phyloP scores from a whole-genome alignment of 1,139 yeast species.

The Pneumocystis canis region DNA sequence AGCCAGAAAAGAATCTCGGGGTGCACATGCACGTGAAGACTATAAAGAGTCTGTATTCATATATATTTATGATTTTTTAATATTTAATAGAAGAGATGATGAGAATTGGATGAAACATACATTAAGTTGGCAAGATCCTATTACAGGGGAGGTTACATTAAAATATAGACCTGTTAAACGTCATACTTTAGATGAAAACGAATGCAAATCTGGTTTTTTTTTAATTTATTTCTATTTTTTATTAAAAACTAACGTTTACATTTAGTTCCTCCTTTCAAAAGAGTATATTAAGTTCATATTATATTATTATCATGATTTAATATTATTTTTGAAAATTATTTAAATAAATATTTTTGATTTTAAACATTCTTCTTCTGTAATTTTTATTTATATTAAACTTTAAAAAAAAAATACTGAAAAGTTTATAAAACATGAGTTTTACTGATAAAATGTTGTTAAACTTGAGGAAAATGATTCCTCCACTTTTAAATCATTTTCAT shows the following conservation, averaged over 20 bases:
- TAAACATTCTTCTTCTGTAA: no score
- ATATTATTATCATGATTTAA: neutral
- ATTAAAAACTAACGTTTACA: constrained; percentile 84
- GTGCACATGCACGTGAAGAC: constrained; percentile 99
- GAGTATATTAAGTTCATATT: constrained; percentile 10
- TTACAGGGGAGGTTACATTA: constrained; percentile 59
- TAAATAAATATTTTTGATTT: neutral
- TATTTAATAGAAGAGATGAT: constrained; percentile 60
- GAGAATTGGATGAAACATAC: constrained; percentile 97
- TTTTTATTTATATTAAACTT: neutral
- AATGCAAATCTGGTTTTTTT: constrained; percentile 50
- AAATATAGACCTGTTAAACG: constrained; percentile 77
- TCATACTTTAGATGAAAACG: constrained; percentile 75
- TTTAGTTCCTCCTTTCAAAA: constrained; percentile 16
- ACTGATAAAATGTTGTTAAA: neutral
- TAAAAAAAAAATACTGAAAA: no score
- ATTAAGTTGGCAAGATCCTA: constrained; percentile 69
- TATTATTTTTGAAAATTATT: neutral
- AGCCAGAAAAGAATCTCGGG: constrained; percentile 93
- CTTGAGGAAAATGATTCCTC: constrained; percentile 48
- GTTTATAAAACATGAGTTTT: neutral
- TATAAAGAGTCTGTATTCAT: constrained; percentile 34
- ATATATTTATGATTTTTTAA: neutral
- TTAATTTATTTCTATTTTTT: constrained; percentile 41
- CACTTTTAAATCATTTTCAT: constrained; percentile 54